phyloP scores from a whole-genome alignment of 2,329 filamentous ascomycete genomes.

The Ramichloridium luteum region DNA sequence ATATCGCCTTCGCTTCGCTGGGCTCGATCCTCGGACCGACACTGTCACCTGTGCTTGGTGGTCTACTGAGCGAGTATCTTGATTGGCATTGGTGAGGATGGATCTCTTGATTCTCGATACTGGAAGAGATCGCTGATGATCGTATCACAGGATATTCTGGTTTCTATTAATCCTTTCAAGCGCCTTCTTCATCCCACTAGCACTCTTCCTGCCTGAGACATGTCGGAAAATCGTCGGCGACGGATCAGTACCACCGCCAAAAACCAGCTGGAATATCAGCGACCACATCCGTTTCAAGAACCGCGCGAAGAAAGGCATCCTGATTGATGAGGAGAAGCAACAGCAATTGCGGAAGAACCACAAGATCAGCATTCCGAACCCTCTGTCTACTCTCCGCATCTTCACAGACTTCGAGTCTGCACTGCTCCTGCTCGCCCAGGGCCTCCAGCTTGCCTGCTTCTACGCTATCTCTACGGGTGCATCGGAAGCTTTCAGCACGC shows the following conservation, averaged over 20 bases:
- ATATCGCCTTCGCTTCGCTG: constrained; percentile 54
- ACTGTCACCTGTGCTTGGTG: constrained; percentile 51
- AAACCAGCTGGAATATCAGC: constrained; percentile 3
- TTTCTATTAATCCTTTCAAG: constrained; percentile 28
- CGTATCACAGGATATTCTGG: constrained; percentile 15
- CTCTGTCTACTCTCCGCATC: constrained; percentile 4
- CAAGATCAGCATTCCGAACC: no score
- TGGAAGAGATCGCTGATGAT: constrained; percentile 2
- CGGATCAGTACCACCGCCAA: constrained; percentile 14
- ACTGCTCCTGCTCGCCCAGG: constrained; percentile 12
- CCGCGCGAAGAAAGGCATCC: constrained; percentile 23
- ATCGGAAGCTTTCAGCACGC: constrained; percentile 27
- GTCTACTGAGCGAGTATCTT: constrained; percentile 49
- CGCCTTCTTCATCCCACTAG: constrained; percentile 16
- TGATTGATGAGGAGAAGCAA: constrained; percentile 34
- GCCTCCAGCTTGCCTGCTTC: constrained; percentile 35
- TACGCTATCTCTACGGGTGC: constrained; percentile 34
- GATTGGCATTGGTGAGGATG: constrained; percentile 40
- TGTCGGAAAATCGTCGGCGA: constrained; percentile 30
- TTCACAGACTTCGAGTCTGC: constrained; percentile 2
- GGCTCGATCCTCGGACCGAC: constrained; percentile 41
- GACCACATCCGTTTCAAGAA: constrained; percentile 1
- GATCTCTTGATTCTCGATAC: constrained; percentile 36
- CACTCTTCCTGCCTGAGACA: constrained; percentile 25
- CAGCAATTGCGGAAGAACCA: constrained; percentile 12